Conservation (phyloP, 371 early-diverging fungal species). For the Mortierella sp. region DNA sequence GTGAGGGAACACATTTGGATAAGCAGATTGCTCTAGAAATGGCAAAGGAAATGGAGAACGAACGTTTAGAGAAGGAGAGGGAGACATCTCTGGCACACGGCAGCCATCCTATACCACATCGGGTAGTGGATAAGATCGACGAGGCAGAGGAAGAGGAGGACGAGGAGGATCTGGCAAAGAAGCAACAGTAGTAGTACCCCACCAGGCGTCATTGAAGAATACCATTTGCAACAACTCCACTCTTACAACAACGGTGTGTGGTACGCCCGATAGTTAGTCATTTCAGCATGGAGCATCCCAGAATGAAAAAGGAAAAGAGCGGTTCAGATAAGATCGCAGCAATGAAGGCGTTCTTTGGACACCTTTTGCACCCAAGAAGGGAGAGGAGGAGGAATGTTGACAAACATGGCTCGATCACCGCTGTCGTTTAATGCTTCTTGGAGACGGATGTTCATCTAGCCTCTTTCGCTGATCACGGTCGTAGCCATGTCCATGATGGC, state of each 20-base stretch:
- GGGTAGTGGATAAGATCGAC: slow-evolving; percentile 20
- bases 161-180: slow-evolving; percentile 8
- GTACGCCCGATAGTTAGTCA: too few species aligned
- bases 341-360: too few species aligned
- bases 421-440: slow-evolving; percentile 30
- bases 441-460: slow-evolving; percentile 14
- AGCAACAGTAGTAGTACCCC: not conserved
- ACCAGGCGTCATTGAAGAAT: too few species aligned
- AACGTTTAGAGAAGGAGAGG: slow-evolving; percentile 20
- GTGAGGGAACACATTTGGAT: slow-evolving; percentile 43
- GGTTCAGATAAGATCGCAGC: too few species aligned
- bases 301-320: too few species aligned
- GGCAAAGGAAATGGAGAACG: slow-evolving; percentile 46
- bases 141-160: slow-evolving; percentile 30
- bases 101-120: not conserved
- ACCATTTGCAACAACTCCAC: too few species aligned
- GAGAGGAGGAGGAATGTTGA: not conserved
- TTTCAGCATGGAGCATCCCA: too few species aligned
- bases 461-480: slow-evolving; percentile 21
- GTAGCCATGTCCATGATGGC: slow-evolving; percentile 16
- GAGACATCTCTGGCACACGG: not conserved
- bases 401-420: slow-evolving; percentile 29
- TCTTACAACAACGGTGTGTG: too few species aligned
- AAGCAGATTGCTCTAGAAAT: slow-evolving; percentile 42
- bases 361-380: not conserved